Evolutionary conservation across 2,329 filamentous ascomycete species (phyloP).

Genomic region (Fusarium falciforme): DNA sequence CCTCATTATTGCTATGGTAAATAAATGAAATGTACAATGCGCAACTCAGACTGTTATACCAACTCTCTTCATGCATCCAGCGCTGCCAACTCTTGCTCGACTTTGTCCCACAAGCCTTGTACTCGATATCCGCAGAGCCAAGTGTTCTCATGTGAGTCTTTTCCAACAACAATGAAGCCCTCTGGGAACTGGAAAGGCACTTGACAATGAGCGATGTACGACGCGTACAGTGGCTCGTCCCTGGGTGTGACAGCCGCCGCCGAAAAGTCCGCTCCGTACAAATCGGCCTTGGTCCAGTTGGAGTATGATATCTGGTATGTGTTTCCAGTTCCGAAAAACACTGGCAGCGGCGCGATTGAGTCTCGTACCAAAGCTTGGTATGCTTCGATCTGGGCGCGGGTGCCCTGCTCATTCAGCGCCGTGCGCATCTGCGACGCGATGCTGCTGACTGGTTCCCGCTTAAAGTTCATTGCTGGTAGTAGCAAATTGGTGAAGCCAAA

Average conservation of each 20-base stretch:
- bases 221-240: not conserved
- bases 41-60: too few species aligned
- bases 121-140: conserved; percentile 25
- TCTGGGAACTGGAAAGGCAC: conserved; percentile 7
- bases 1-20: not conserved
- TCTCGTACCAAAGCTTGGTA: conserved; percentile 23
- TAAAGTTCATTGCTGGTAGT: not conserved
- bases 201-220: not conserved
- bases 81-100: conserved; percentile 1
- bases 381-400: conserved; percentile 13
- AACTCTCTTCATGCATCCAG: not conserved
- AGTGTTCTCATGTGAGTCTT: conserved; percentile 15
- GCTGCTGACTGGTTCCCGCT: not conserved
- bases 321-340: not conserved
- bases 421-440: not conserved
- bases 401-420: conserved; percentile 6
- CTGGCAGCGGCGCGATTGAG: not conserved
- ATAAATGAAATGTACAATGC: not conserved
- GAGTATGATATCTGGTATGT: not conserved
- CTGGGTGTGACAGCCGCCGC: not conserved
- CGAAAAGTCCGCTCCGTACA: not conserved
- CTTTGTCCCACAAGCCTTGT: conserved; percentile 9
- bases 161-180: conserved; percentile 19
- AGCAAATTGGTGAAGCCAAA: not conserved
- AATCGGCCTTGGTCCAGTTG: not conserved